Base-by-base conservation (phyloP, 2,329 filamentous ascomycete genomes). In the Penicillium nordicum region DNA sequence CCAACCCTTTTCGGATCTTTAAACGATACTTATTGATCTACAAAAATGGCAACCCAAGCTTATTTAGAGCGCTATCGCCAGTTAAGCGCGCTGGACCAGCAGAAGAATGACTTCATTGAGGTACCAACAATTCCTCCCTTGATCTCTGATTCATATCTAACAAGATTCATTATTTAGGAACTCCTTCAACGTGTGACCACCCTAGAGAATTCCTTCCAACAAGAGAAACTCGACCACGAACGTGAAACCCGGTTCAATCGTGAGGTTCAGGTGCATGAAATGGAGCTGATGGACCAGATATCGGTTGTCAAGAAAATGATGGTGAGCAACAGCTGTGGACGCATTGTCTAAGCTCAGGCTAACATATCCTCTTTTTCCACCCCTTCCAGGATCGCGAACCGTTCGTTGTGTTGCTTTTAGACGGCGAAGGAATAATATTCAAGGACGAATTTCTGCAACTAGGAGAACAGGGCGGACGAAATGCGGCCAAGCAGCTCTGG, bases 351-450 rank as follows among this genome's bases (percentile, higher is more conserved):
- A 32, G 27, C 38, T 23, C 41, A 38, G 42, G 57, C 58, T 62
- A 50, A 64, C 41, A 46, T 30, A 27, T 34, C 16, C 8, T 51
- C 47, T 30, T 27, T 27, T 46, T 46, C 43, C 21, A 21, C 25
- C 27, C 58, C 57, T 44, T 62, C 29, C 61, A 80, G 78, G 76
- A 80, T 50, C 77, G 78, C 51, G 79, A 84, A 68, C 77, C 81
- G 5, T 84, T 81, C 61, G 73, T 84, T 40, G 68, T 82, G 16
- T 74, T 82, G 32, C 72, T 85, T 36, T 74, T 85, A 47, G 82
- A 85, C 62, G 82, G 80, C 40, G 80, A 84, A 60, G 79, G 78
- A 43, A 79, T 82, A 69, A 76, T 84, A 59, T 84, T 85, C 63
- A 71, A 74, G 43, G 79, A 84, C 53, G 73, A 80, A 18, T 76